Evolutionary conservation across 768 basidiomycete species (phyloP), one percentile per base, ranked within the genome.

Genomic region (Russula sp.): DNA sequence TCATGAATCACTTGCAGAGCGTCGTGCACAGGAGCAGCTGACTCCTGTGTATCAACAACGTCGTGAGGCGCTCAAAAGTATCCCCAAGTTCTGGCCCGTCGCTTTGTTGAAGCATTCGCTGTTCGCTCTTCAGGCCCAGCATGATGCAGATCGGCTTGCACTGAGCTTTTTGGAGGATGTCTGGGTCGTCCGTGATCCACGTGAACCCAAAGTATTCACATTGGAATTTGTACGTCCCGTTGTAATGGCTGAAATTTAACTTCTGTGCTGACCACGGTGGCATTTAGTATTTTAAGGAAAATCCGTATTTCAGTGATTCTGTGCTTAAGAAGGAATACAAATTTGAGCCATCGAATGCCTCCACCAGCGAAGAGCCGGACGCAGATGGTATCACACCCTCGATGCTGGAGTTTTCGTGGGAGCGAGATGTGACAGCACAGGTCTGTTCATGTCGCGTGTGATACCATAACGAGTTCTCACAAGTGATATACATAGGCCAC

Each of bases 291-390:
- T 94, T 93, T 81, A 90, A 89, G 74, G 82, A 91, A 72, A 94
- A 94, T 77, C 89, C 89, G 24, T 90, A 84, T 78, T 94, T 94
- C 78, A 78, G 79, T 24, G 85, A 93, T 75, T 77, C 78, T 52
- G 82, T 92, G 44, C 74, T 94, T 72, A 90, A 84, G 75, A 94
- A 94, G 77, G 89, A 88, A 73, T 94, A 84, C 80, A 89, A 87
- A 73, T 89, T 84, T 72, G 74, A 81, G 14, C 79, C 85, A 24
- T 80, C 84, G 3, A 77, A 83, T 46, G 78, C 78, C 26, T 80
- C 82, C 58, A 77, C 79, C 30, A 73, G 76, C 40, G 86, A 90
- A 57, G 79, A 77, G 72, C 78, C 87, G 1, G 88, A 89, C 72
- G 85, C 77, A 69, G 80, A 93, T 72, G 92, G 92, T 22, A 81